Base-by-base conservation (phyloP, 108 stramenopile species). In the Pseudonitzschia multiseries region DNA sequence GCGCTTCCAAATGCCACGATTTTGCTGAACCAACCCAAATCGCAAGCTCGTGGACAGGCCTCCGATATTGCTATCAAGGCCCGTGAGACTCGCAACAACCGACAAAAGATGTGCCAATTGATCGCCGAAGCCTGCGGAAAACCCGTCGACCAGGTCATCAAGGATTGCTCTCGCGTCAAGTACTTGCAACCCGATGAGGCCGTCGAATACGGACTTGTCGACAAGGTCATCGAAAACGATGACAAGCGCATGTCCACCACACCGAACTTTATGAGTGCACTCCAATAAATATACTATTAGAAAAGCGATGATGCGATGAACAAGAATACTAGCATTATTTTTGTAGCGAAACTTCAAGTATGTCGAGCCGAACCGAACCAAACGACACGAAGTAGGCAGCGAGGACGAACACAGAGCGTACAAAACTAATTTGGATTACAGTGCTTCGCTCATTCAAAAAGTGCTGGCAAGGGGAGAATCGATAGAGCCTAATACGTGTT, bases 51-150 rank as follows among this genome's bases (percentile, higher is more conserved):
- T 51, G 98, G 98, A 65, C 98, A 98, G 84, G 98, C 97, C 9
- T 84, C 90, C 6, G 98, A 98, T 81, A 97, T 98, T 77, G 98
- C 97, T 54, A 98, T 98, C 79, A 92, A 94, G 84, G 98, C 98
- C 57, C 69, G 78, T 53, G 98, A 97, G 81, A 96, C 97, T 28
- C 81, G 84, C 71, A 67, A 90, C 57, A 98, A 98, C 83, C 82
- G 97, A 52, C 89, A 85, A 76, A 87, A 83, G 28, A 91, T 81
- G 41, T 95, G 92, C 71, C 92, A 97, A 75, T 81, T 98, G 72
- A 87, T 98, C 78, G 96, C 97, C 26, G 81, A 82, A 59, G 95
- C 96, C 0, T 86, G 88, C 73, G 94, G 96, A 57, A 97, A 97
- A 89, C 89, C 93, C 20, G 61, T 93, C 33, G 89, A 92, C 28